Evolutionary conservation across 495 filamentous ascomycete genomes (phyloP).

Genomic region (Articulospora tetracladia): DNA sequence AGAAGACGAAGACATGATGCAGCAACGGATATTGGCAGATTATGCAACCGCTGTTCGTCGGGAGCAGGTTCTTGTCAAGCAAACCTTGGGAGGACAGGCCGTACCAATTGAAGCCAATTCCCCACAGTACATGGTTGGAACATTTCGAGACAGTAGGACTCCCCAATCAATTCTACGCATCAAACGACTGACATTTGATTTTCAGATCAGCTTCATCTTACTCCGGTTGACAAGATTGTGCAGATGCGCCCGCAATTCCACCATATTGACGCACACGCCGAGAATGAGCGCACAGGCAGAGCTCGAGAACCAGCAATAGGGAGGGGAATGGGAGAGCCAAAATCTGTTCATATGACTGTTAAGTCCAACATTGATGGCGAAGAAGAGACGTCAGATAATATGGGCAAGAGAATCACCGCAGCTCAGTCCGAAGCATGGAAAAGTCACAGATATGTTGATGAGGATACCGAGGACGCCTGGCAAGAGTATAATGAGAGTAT

Average conservation of each 20-base stretch:
- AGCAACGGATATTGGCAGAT: conserved; percentile 37
- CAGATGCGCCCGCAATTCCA: conserved; percentile 73
- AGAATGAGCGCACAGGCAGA: conserved; percentile 38
- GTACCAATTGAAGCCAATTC: conserved; percentile 51
- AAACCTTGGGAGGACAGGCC: conserved; percentile 67
- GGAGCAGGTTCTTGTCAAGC: conserved; percentile 49
- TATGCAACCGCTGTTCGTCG: conserved; percentile 45
- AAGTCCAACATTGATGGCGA: conserved; percentile 59
- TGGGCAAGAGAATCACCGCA: conserved; percentile 48
- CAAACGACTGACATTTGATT: not conserved
- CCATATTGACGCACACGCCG: conserved; percentile 66
- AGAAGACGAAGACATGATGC: conserved; percentile 32
- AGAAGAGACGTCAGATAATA: conserved; percentile 41
- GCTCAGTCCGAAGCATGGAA: conserved; percentile 67
- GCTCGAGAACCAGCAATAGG: conserved; percentile 36
- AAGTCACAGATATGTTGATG: conserved; percentile 60
- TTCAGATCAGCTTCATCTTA: conserved; percentile 67
- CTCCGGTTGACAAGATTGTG: conserved; percentile 61
- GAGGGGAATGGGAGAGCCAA: conserved; percentile 46
- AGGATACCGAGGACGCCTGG: conserved; percentile 63
- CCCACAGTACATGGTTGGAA: conserved; percentile 69
- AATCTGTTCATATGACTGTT: conserved; percentile 63
- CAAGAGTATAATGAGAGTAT: conserved; percentile 52
- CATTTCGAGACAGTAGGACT: conserved; percentile 57
- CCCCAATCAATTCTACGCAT: not conserved